Percentiles rank a stretch among this genome's conserved stretches.
Conservation (phyloP, 2,329 filamentous ascomycete genomes). For the Arthrobotrys iridis region DNA sequence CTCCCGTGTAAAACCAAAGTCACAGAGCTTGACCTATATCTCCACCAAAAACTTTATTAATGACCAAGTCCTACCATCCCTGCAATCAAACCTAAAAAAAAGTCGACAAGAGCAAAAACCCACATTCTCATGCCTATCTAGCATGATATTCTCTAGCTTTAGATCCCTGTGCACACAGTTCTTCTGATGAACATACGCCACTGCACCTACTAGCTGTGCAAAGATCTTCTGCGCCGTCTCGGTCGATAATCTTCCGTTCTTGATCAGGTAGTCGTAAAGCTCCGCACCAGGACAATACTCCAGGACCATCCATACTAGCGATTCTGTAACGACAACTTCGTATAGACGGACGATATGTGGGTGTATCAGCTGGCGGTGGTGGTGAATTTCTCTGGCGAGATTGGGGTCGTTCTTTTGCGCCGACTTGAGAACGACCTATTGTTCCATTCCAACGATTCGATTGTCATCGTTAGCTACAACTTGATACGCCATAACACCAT, state of each 20-base stretch:
- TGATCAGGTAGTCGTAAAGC: constrained; percentile 92
- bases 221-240: constrained; percentile 95
- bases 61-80: not conserved
- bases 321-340: constrained; percentile 97
- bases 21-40: constrained; percentile 81
- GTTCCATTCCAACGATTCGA: constrained; percentile 42
- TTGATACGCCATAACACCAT: too few species aligned
- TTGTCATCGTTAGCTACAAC: not conserved
- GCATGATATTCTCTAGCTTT: constrained; percentile 93
- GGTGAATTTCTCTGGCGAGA: constrained; percentile 95
- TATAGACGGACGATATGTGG: constrained; percentile 96
- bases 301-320: constrained; percentile 91
- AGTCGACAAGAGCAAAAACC: not conserved
- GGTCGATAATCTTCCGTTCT: constrained; percentile 82
- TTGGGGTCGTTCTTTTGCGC: constrained; percentile 96
- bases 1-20: constrained; percentile 97
- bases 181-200: constrained; percentile 92
- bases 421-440: constrained; percentile 96
- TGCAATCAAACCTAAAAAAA: not conserved
- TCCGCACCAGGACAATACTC: constrained; percentile 98
- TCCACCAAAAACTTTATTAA: not conserved
- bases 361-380: constrained; percentile 96
- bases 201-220: constrained; percentile 91
- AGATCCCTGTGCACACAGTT: constrained; percentile 96
- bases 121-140: constrained; percentile 90